Evolutionary conservation across 1,284 basidiomycete species (phyloP), one percentile per base, ranked within the genome.

Genomic region (Heimioporus retisporus): DNA sequence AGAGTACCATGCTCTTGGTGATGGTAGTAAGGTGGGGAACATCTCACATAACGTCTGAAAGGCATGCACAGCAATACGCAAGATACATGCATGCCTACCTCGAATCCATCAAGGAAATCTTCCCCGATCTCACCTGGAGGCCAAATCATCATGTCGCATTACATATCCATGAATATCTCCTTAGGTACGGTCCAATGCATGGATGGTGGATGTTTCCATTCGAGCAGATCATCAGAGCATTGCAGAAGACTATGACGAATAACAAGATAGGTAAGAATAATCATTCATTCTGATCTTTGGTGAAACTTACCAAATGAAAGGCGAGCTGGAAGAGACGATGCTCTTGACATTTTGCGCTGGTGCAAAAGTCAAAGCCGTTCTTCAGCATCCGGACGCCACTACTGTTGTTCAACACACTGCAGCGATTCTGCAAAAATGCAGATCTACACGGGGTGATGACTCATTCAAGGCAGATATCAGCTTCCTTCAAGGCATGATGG

Each of bases 131-230:
- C 16, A 48, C 13, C 55, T 68, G 67, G 48, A 31, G 42, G 2
- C 72, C 69, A 19, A 75, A 71, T 55, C 71, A 76, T 48, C 75
- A 76, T 63, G 42, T 61, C 2, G 54, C 69, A 11, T 58, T 77
- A 21, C 75, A 76, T 53, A 21, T 76, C 5, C 46, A 61, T 5
- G 64, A 71, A 44, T 73, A 72, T 35, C 64, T 77, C 7, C 19
- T 15, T 0, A 48, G 63, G 19, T 77, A 72, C 59, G 73, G 77
- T 4, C 74, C 74, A 3, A 66, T 74, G 53, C 71, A 75, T 55
- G 65, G 66, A 8, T 77, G 75, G 75, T 77, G 75, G 72, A 71
- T 71, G 42, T 79, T 74, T 59, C 73, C 72, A 2, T 73, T 76
- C 43, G 71, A 78, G 50, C 16, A 68, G 25, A 42, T 72, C 3